Percentiles rank a stretch among this genome's conserved stretches.
phyloP scores from a whole-genome alignment of 441 rosid species.

The Syzygium syzygioides region DNA sequence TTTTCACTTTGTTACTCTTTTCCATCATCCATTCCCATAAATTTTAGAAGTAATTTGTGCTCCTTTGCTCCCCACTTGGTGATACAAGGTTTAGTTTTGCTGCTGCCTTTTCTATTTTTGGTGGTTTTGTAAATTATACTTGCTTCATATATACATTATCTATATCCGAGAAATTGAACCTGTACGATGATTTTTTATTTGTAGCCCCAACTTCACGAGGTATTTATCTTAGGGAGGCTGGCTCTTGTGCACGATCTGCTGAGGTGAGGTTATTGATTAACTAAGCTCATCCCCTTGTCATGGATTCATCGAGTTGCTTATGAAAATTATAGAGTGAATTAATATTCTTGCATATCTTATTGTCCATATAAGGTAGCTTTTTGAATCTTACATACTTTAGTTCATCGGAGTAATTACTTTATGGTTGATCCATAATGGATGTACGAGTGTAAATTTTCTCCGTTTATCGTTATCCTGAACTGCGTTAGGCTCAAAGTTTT shows the following conservation, averaged over 20 bases:
- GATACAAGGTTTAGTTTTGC: neutral
- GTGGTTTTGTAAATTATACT: neutral
- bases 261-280: conserved; percentile 51
- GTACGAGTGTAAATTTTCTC: neutral
- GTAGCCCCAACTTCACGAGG: conserved; percentile 86
- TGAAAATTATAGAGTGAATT: neutral
- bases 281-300: conserved; percentile 4
- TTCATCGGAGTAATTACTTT: neutral
- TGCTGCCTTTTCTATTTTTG: neutral
- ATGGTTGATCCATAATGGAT: neutral
- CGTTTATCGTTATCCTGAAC: neutral
- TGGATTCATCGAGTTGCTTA: neutral
- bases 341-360: neutral
- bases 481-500: neutral
- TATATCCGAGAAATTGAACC: neutral
- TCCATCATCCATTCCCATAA: neutral
- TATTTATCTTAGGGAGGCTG: conserved; percentile 85
- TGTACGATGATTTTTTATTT: neutral
- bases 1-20: neutral
- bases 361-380: neutral
- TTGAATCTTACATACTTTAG: neutral
- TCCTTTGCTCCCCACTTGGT: neutral
- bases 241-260: conserved; percentile 60
- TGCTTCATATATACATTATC: neutral
- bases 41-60: neutral